A percentile compares a stretch with the other conserved stretches of the same genome.
These are phyloP conservation scores for Chamaecrista fasciculata DNA, from an alignment of 306 rosid species.

Conservation along the genomic window DNA sequence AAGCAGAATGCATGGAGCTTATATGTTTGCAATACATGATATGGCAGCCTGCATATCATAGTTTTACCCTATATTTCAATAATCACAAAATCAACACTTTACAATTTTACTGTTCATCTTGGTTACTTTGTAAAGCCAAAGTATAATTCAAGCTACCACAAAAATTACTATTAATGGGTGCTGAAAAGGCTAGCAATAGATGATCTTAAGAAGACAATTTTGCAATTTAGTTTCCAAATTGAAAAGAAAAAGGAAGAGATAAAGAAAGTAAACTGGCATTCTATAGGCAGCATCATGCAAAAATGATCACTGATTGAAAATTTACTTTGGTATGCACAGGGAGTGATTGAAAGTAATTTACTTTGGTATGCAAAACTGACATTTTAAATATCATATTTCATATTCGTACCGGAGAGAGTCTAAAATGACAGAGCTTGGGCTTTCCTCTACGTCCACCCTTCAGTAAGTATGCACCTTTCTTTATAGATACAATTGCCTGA, in stretches of 20 bases:
- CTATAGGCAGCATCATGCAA: neutral
- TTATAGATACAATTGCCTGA: conserved; percentile 82
- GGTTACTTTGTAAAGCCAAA: neutral
- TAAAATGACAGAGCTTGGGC: conserved; percentile 75
- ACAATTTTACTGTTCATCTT: neutral
- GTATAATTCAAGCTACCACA: neutral
- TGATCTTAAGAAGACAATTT: neutral
- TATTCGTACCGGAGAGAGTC: conserved; percentile 68
- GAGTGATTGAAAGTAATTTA: neutral
- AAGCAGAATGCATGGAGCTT: neutral
- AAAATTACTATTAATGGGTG: too few species aligned
- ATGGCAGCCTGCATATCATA: neutral
- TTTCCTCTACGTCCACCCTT: conserved; percentile 78
- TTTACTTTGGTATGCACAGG: neutral
- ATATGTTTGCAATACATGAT: neutral
- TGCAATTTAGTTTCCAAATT: too few species aligned
- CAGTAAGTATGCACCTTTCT: conserved; percentile 80
- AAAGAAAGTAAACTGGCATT: neutral
- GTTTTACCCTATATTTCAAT: neutral
- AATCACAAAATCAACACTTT: neutral
- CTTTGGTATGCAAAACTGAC: too few species aligned
- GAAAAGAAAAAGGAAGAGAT: neutral
- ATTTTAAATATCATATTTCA: neutral
- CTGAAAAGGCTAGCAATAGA: neutral
- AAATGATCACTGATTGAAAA: neutral